Evolutionary conservation across 2,329 filamentous ascomycete species (phyloP).

Genomic region (Penicillium sp.): DNA sequence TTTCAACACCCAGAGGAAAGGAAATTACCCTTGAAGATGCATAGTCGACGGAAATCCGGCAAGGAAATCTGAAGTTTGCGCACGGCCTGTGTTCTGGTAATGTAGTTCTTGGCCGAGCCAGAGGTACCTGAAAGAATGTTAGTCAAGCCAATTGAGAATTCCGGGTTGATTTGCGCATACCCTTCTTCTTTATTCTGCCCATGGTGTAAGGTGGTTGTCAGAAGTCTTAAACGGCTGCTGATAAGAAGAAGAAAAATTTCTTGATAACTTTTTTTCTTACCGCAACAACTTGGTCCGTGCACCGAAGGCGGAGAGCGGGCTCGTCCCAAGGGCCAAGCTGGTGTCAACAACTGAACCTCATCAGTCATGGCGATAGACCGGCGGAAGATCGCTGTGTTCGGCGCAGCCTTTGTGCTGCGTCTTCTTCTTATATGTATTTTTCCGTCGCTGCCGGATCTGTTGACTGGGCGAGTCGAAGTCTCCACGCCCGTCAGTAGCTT

Average conservation of each 20-base stretch:
- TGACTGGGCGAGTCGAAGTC: constrained; percentile 90
- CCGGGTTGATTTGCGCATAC: constrained; percentile 39
- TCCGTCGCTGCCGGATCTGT: constrained; percentile 74
- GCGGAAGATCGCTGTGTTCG: constrained; percentile 66
- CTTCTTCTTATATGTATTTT: constrained; percentile 76
- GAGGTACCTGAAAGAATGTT: constrained; percentile 58
- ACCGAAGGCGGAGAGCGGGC: constrained; percentile 21
- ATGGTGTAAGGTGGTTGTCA: constrained; percentile 44
- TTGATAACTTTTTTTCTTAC: constrained; percentile 36
- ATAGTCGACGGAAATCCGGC: constrained; percentile 94
- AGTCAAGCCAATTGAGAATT: constrained; percentile 13
- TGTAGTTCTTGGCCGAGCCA: constrained; percentile 96
- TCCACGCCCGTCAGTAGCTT: constrained; percentile 97
- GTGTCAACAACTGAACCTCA: constrained; percentile 6
- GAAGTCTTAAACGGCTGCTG: constrained; percentile 26
- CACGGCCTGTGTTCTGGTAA: constrained; percentile 93
- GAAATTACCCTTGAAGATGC: constrained; percentile 84
- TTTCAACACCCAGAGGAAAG: background rate
- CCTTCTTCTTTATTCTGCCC: constrained; percentile 87
- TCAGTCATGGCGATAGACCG: constrained; percentile 51
- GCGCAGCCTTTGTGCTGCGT: constrained; percentile 71
- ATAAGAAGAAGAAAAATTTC: constrained; percentile 40
- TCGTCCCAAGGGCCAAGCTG: constrained; percentile 10
- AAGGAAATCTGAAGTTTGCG: constrained; percentile 97
- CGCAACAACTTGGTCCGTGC: constrained; percentile 32